Evolutionary conservation across 106 monocot species (phyloP), one percentile per base, ranked within the genome.

Genomic region (Iris macrosiphon): DNA sequence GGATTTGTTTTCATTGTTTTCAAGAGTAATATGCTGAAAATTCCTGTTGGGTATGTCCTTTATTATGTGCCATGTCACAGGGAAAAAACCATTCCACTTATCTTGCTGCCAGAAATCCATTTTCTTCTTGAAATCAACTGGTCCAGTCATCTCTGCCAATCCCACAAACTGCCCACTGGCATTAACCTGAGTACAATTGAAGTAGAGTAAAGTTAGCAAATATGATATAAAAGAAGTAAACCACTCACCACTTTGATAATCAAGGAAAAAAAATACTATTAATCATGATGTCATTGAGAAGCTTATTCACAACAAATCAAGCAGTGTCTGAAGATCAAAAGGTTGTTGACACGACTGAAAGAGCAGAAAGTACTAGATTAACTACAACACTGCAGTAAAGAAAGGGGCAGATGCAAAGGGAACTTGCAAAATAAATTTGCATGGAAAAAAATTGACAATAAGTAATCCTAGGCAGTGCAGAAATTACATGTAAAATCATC

Each of bases 131-230:
- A 85, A 85, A 61, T 94, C 94, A 55, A 89, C 85, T 10, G 72
- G 81, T 4, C 94, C 94, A 48, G 69, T 53, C 94, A 94, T 94
- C 75, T 94, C 94, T 7, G 88, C 94, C 62, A 94, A 45, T 9
- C 94, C 94, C 15, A 94, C 67, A 82, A 88, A 94, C 34, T 85
- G 84, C 20, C 94, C 81, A 35, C 94, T 94, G 29, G 62, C 53
- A 66, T 88, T 94, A 20, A 94, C 88, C 94, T 94, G 72, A 51
- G n/a, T n/a, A n/a, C n/a, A 75, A 52, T 52, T 22, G 20, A 6
- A n/a, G 4, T 19, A 8, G 43, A 54, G 16, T 35, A 38, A 50
- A 28, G 2, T 49, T 20, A 18, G 45, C 13, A 14, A 40, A 27
- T 5, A 20, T 10, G 6, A 33, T 17, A 18, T 6, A 26, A 45